phyloP scores from a whole-genome alignment of 176 grass and related monocot species.

The Zea mays region DNA sequence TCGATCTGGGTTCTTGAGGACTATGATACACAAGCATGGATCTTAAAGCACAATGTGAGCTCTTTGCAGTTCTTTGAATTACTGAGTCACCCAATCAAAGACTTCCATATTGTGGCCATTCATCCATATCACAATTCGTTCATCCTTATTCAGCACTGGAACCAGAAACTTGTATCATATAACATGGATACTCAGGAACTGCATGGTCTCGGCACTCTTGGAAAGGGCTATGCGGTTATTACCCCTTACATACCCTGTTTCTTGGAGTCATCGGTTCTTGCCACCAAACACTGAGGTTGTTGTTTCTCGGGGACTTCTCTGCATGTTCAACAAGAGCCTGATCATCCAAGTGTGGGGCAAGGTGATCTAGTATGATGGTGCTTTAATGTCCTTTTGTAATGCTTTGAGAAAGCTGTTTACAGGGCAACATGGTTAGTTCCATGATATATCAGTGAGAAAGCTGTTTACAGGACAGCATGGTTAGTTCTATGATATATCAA shows the following conservation, averaged over 20 bases:
- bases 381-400: too few relatives aligned
- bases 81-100: neutral
- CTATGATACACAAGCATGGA: neutral
- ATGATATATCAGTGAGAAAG: neutral
- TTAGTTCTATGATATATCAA: neutral
- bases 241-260: neutral
- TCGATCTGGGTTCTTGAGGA: neutral
- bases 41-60: neutral
- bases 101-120: neutral
- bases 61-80: neutral
- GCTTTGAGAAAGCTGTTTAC: too few relatives aligned
- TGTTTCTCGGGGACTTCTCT: too few relatives aligned
- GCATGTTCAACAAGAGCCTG: too few relatives aligned
- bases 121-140: neutral
- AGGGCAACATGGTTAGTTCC: too few relatives aligned
- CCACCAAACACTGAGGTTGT: too few relatives aligned
- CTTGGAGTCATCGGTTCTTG: neutral
- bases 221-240: neutral
- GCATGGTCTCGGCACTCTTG: neutral
- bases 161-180: neutral
- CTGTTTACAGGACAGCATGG: too few relatives aligned
- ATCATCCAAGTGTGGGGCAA: too few relatives aligned
- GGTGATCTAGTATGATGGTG: too few relatives aligned
- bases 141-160: neutral
- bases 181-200: neutral